These are phyloP conservation scores for Paraphaeosphaeria sporulosa DNA, from an alignment of 2,329 filamentous ascomycete species.

Conservation along the genomic window DNA sequence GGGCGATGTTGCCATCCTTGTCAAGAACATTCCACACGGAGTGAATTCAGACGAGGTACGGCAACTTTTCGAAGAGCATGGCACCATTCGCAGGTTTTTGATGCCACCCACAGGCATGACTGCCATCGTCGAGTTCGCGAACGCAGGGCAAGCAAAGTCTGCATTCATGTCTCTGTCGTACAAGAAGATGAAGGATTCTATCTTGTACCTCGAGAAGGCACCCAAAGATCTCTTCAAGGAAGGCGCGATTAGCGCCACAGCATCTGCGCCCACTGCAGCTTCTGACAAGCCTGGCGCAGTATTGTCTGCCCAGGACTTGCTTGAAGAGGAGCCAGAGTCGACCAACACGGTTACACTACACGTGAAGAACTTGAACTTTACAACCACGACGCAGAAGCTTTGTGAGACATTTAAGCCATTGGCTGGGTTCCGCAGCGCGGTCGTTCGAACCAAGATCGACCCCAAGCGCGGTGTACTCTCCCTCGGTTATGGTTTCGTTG, in stretches of 20 bases:
- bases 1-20: constrained; percentile 85
- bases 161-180: constrained; percentile 89
- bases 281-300: constrained; percentile 55
- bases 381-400: constrained; percentile 79
- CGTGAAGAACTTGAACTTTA: constrained; percentile 92
- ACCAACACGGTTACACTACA: constrained; percentile 82
- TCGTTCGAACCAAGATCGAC: constrained; percentile 92
- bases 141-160: constrained; percentile 78
- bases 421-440: constrained; percentile 86
- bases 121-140: constrained; percentile 87
- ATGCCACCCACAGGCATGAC: constrained; percentile 95
- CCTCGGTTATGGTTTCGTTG: constrained; percentile 94
- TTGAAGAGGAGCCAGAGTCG: constrained; percentile 65
- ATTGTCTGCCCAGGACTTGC: constrained; percentile 72
- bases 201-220: constrained; percentile 92
- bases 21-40: constrained; percentile 93
- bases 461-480: constrained; percentile 91
- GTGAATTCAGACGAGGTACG: constrained; percentile 81
- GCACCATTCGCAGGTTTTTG: constrained; percentile 79
- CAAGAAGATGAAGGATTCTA: constrained; percentile 86
- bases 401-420: constrained; percentile 80
- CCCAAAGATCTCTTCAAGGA: constrained; percentile 78
- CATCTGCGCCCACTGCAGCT: constrained; percentile 44
- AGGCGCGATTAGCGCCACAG: constrained; percentile 38
- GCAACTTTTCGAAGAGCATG: constrained; percentile 84